phyloP scores from a whole-genome alignment of 305 asterid genomes.

The Fraxinus ornus region DNA sequence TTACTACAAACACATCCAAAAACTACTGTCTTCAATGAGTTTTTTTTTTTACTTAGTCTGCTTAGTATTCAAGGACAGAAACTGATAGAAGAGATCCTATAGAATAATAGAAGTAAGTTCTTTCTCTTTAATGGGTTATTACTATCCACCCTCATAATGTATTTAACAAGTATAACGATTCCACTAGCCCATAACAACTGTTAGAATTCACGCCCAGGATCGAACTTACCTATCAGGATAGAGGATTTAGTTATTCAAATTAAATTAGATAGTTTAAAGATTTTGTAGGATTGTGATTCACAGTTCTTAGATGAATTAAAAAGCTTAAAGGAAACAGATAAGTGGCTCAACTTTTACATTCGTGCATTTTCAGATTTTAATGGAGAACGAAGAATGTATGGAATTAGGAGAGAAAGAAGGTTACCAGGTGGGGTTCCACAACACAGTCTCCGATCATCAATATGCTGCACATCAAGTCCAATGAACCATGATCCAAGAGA shows the following conservation, averaged over 20 bases:
- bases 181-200: background rate
- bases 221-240: background rate
- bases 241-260: background rate
- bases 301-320: background rate
- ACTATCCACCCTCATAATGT: background rate
- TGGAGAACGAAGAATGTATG: background rate
- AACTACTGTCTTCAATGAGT: background rate
- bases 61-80: background rate
- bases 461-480: constrained; percentile 78
- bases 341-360: background rate
- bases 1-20: background rate
- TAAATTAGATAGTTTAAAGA: background rate
- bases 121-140: background rate
- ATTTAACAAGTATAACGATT: background rate
- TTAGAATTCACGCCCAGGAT: background rate
- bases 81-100: background rate
- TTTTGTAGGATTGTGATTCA: background rate
- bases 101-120: background rate
- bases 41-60: background rate
- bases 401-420: background rate
- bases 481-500: constrained; percentile 95
- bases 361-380: background rate
- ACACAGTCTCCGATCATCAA: constrained; percentile 84
- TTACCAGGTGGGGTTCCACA: constrained; percentile 93
- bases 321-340: background rate